phyloP scores from a whole-genome alignment of 495 filamentous ascomycete species.

The Stereocaulon alpinum region DNA sequence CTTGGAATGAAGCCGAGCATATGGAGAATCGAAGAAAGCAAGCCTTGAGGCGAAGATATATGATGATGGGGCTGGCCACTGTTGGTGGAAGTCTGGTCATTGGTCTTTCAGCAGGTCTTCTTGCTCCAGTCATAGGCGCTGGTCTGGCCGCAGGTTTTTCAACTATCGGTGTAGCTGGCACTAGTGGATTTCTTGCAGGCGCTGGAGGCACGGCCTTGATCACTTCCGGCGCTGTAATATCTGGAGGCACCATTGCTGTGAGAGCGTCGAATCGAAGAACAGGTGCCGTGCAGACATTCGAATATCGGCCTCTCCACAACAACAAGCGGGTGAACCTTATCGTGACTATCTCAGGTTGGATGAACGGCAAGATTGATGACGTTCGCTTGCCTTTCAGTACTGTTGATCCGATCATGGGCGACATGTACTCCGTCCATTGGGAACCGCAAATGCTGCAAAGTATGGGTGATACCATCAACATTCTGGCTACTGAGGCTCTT shows the following conservation, averaged over 20 bases:
- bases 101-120: constrained; percentile 80
- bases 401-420: constrained; percentile 94
- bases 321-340: constrained; percentile 96
- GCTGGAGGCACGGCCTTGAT: constrained; percentile 89
- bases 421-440: constrained; percentile 95
- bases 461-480: constrained; percentile 97
- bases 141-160: constrained; percentile 92
- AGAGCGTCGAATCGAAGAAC: constrained; percentile 77
- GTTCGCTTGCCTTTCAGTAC: constrained; percentile 92
- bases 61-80: constrained; percentile 95
- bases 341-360: constrained; percentile 92
- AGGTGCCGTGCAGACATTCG: constrained; percentile 88
- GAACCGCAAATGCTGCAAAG: constrained; percentile 95
- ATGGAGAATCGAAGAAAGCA: constrained; percentile 78
- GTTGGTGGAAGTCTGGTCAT: constrained; percentile 95
- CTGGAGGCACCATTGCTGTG: constrained; percentile 74
- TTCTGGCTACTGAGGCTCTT: constrained; percentile 94
- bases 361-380: constrained; percentile 96
- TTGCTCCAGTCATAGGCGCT: constrained; percentile 90
- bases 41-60: constrained; percentile 68
- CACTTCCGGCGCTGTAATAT: constrained; percentile 77
- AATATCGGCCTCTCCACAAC: constrained; percentile 93
- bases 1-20: constrained; percentile 93
- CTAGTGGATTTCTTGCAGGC: constrained; percentile 79
- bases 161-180: constrained; percentile 86